A percentile compares a stretch with the other conserved stretches of the same genome.
These are phyloP conservation scores for Quercus parvula DNA, from an alignment of 306 rosid genomes.

Conservation along the genomic window DNA sequence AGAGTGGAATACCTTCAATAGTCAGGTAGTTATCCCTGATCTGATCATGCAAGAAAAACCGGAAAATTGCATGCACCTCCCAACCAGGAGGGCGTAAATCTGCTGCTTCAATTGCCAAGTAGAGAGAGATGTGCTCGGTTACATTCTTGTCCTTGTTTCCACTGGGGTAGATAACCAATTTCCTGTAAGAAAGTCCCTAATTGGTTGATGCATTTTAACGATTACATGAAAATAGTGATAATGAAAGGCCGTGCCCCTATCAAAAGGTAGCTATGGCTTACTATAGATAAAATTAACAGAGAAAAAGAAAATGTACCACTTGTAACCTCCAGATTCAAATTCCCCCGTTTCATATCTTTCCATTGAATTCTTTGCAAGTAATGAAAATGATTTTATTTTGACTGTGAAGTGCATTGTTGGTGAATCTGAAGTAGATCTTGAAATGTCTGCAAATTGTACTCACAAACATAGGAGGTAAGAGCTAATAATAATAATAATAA, in stretches of 20 bases:
- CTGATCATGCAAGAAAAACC: slow-evolving; percentile 55
- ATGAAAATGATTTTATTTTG: slow-evolving; percentile 45
- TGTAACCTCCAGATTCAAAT: slow-evolving; percentile 72
- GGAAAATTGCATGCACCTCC: slow-evolving; percentile 48
- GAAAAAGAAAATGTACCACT: slow-evolving; percentile 39
- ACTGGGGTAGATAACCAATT: slow-evolving; percentile 52
- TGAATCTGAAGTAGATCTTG: slow-evolving; percentile 41
- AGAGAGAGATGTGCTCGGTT: slow-evolving; percentile 50
- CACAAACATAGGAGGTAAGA: no score
- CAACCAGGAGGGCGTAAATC: slow-evolving; percentile 33
- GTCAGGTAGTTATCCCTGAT: slow-evolving; percentile 49
- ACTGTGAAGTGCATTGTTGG: slow-evolving; percentile 50
- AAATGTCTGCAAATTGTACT: slow-evolving; percentile 26
- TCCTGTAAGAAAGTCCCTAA: slow-evolving; percentile 36
- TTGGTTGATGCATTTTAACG: not conserved
- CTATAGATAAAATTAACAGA: no score
- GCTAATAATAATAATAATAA: no score
- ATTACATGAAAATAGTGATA: not conserved
- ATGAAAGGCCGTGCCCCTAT: not conserved
- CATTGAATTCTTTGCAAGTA: slow-evolving; percentile 34
- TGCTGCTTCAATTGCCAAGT: slow-evolving; percentile 49
- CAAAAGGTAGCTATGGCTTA: no score
- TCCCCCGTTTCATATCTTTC: slow-evolving; percentile 52
- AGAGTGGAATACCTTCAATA: slow-evolving; percentile 38
- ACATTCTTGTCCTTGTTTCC: slow-evolving; percentile 62